phyloP scores from a whole-genome alignment of 257 asterid species.

The Nicotiana obtusifolia region DNA sequence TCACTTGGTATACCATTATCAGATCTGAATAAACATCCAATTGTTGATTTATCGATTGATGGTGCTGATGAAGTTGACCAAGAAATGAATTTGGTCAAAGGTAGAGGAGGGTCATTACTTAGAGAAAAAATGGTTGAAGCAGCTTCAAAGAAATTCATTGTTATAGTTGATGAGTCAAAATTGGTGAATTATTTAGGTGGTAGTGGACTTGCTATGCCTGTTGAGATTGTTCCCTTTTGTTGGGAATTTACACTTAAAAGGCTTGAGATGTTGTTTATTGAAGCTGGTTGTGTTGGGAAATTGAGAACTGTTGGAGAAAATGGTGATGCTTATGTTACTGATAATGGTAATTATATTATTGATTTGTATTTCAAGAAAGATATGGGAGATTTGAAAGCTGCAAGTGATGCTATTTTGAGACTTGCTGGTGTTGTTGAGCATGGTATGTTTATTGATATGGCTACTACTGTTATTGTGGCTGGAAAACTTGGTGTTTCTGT shows the following conservation, averaged over 20 bases:
- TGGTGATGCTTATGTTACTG: conserved; percentile 43
- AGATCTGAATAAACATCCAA: conserved; percentile 53
- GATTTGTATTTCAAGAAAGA: conserved; percentile 61
- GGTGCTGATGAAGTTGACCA: conserved; percentile 73
- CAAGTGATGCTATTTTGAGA: conserved; percentile 61
- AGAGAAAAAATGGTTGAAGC: conserved; percentile 44
- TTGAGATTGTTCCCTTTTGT: conserved; percentile 62
- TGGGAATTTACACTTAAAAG: conserved; percentile 50
- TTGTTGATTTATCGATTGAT: conserved; percentile 58
- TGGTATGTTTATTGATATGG: conserved; percentile 58
- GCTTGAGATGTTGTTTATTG: conserved; percentile 34
- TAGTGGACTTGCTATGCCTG: conserved; percentile 62
- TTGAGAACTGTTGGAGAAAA: conserved; percentile 24
- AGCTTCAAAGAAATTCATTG: conserved; percentile 30
- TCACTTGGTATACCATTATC: conserved; percentile 52
- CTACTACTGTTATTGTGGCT: conserved; percentile 52
- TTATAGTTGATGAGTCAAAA: conserved; percentile 50
- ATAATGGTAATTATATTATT: conserved; percentile 51
- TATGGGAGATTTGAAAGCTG: conserved; percentile 49
- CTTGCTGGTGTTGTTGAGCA: conserved; percentile 65
- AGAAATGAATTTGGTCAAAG: conserved; percentile 55
- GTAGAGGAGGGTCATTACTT: conserved; percentile 52
- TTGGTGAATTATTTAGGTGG: conserved; percentile 53
- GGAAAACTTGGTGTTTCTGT: conserved; percentile 46
- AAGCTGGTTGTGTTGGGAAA: conserved; percentile 50